These are phyloP conservation scores for Ajuga chamaepitys DNA, from an alignment of 257 asterid genomes.

Conservation along the genomic window DNA sequence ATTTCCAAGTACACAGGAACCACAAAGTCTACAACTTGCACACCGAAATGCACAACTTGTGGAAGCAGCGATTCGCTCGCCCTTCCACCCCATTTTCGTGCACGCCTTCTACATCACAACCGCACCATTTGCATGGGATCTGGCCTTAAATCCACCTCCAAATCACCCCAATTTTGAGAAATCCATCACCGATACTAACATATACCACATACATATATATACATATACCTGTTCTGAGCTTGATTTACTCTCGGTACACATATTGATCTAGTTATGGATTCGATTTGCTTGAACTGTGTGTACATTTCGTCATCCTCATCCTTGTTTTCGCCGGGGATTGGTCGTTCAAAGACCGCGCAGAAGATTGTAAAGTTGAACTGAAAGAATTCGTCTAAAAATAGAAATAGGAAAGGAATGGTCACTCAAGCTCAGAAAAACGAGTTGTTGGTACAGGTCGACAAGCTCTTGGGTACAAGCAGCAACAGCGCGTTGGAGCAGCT, in stretches of 20 bases:
- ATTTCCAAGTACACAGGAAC: slow-evolving; percentile 7
- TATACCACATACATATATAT: not conserved
- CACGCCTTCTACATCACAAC: slow-evolving; percentile 11
- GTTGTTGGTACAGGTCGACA: slow-evolving; percentile 22
- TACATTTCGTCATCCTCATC: slow-evolving; percentile 14
- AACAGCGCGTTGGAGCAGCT: slow-evolving; percentile 78
- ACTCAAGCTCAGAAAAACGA: slow-evolving; percentile 32
- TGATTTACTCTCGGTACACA: too few species aligned
- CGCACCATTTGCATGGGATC: slow-evolving; percentile 24
- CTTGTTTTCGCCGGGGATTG: slow-evolving; percentile 19
- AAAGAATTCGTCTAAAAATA: slow-evolving; percentile 7
- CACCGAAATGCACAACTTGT: slow-evolving; percentile 16
- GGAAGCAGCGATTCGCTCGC: slow-evolving; percentile 1
- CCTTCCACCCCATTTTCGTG: slow-evolving; percentile 14
- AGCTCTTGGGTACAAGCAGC: slow-evolving; percentile 22
- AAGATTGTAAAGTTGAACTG: slow-evolving; percentile 12
- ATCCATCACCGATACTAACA: not conserved
- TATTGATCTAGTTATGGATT: too few species aligned
- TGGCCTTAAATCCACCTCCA: not conserved
- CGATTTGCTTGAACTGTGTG: slow-evolving; percentile 21
- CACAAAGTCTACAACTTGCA: too few species aligned
- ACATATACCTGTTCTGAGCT: not conserved
- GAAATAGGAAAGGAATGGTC: slow-evolving; percentile 12
- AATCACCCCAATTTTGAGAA: not conserved
- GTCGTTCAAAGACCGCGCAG: slow-evolving; percentile 9